Evolutionary conservation across 305 asterid genomes (phyloP), one percentile per base, ranked within the genome.

Genomic region (Euphrasia arctica): DNA sequence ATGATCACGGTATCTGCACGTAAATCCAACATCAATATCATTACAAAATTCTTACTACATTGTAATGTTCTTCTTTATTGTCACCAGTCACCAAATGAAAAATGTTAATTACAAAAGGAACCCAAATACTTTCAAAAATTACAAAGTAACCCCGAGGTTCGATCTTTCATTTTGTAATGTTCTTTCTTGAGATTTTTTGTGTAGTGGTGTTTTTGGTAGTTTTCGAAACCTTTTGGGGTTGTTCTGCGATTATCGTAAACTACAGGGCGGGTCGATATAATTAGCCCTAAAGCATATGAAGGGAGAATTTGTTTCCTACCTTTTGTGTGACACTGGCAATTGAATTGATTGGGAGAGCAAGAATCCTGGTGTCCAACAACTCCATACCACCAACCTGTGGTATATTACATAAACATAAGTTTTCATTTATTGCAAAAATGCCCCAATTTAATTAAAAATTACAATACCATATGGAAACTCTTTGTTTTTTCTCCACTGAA

Each of bases 381-480:
- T 68, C 99, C 99, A 78, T 88, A 93, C 99, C 99, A 93, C 99
- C 99, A 93, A 66, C 99, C 98, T 93, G 85, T 61, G 62, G 74
- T 27, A 39, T 0, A 25, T 18, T 18, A 18, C 27, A 25, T 25
- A 25, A 25, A 25, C 27, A 25, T 14, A 63, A 54, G 68, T 48
- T 9, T 12, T 48, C 7, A 12, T 4, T 39, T 39, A 39, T 9
- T 11, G 4, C 22, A 71, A 68, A 52, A 39, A 0, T 29, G 29
- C 51, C 63, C 45, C 78, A 71, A 77, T 80, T 32, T 32, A 1
- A 32, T 32, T 32, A 32, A 32, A 3, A 32, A 32, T 32, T 32
- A 32, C 54, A 18, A 36, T 76, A 93, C 98, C 99, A 74, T 77
- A 87, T 18, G 96, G 88, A 70, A 88, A 90, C 41, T 78, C 86